phyloP scores from a whole-genome alignment of 208 protist genomes.

The Lotmaria passim region DNA sequence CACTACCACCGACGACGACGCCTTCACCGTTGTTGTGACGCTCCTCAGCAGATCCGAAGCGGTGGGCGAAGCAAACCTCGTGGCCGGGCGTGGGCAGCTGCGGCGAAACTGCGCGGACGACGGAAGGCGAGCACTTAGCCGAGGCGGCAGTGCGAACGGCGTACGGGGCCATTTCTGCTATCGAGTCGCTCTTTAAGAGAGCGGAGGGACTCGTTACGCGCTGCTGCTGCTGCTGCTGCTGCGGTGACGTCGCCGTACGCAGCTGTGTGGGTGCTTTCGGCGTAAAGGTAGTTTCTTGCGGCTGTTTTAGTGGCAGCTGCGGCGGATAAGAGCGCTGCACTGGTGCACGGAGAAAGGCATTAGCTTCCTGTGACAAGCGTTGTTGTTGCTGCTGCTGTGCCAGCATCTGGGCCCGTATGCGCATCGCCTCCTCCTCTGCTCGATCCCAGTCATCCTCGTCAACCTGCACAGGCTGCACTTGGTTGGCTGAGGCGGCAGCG shows the following conservation, averaged over 20 bases:
- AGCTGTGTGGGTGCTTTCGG: too few relatives aligned
- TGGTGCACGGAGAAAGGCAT: too few relatives aligned
- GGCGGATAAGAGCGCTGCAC: too few relatives aligned
- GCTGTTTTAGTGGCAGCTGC: too few relatives aligned
- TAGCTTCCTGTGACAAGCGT: too few relatives aligned
- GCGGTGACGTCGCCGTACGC: too few relatives aligned
- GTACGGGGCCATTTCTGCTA: not conserved
- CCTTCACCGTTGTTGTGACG: not conserved
- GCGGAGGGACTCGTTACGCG: not conserved
- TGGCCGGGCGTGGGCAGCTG: not conserved
- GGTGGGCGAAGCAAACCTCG: conserved; percentile 6
- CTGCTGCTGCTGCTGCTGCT: too few relatives aligned
- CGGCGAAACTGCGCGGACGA: not conserved
- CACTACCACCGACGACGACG: not conserved
- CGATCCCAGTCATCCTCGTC: conserved; percentile 15
- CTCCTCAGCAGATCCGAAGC: not conserved
- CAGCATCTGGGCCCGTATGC: not conserved
- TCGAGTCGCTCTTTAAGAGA: not conserved
- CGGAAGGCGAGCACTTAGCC: not conserved
- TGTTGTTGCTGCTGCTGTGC: conserved; percentile 5
- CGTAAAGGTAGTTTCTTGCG: too few relatives aligned
- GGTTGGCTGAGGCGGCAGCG: not conserved
- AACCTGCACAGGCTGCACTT: not conserved
- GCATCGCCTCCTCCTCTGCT: conserved; percentile 1
- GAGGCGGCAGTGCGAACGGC: conserved; percentile 18